Evolutionary conservation across 2,329 filamentous ascomycete genomes (phyloP).

Genomic region (Calonectria multiphialidica): DNA sequence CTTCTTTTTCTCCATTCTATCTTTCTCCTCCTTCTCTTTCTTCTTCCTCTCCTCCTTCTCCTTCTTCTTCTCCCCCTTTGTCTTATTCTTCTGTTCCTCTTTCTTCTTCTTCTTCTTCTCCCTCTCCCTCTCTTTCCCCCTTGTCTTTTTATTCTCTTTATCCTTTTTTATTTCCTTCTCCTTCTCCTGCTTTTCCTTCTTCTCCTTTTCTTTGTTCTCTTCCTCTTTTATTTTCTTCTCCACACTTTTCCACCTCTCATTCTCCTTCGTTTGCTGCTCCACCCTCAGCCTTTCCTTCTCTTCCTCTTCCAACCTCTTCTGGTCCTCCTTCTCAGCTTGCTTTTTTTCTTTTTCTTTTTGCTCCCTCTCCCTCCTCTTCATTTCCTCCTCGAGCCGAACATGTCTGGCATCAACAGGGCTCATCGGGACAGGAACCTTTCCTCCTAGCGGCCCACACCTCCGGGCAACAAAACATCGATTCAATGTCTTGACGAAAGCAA

Average conservation of each 20-base stretch:
- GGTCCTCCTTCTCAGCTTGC: neutral
- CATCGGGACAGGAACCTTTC: conserved; percentile 1
- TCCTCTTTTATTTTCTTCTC: neutral
- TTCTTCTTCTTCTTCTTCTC: neutral
- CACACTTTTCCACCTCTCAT: neutral
- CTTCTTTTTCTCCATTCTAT: neutral
- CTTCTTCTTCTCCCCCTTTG: neutral
- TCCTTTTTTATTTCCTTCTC: neutral
- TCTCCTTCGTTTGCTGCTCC: neutral
- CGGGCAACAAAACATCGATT: conserved; percentile 46
- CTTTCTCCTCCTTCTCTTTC: neutral
- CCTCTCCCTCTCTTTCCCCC: neutral
- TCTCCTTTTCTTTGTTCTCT: neutral
- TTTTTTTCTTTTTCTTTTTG: neutral
- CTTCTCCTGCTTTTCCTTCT: neutral
- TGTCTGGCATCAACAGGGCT: neutral
- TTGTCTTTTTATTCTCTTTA: neutral
- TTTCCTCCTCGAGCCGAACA: neutral
- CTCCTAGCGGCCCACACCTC: conserved; percentile 21
- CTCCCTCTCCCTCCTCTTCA: neutral
- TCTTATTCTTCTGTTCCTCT: neutral
- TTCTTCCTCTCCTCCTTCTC: neutral
- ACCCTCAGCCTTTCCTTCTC: neutral
- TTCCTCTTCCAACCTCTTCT: neutral
- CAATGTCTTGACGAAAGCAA: conserved; percentile 42